Percentiles rank a stretch among this genome's conserved stretches.
Conservation (phyloP, 805 yeast genomes). For the Jamesozyma piceae region DNA sequence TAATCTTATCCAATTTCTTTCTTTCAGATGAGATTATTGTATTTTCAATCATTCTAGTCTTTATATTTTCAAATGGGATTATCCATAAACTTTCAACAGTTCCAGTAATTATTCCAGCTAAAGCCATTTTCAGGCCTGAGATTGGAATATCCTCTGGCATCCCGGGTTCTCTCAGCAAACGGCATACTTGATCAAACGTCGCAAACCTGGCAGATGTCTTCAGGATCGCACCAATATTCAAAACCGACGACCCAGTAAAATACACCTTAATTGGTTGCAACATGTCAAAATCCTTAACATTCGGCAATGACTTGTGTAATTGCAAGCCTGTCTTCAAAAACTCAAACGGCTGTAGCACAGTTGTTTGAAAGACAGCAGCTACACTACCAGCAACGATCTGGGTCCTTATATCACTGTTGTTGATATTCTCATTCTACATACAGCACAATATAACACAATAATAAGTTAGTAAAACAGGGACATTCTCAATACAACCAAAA, state of each 20-base stretch:
- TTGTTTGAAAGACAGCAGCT: slow-evolving; percentile 55
- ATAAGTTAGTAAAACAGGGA: too few relatives aligned
- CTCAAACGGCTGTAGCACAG: slow-evolving; percentile 64
- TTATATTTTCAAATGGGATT: slow-evolving; percentile 85
- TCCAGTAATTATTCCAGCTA: slow-evolving; percentile 82
- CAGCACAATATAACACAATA: too few relatives aligned
- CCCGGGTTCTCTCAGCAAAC: slow-evolving; percentile 39
- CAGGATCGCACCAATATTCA: slow-evolving; percentile 62
- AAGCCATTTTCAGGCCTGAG: slow-evolving; percentile 69
- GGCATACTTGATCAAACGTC: slow-evolving; percentile 65
- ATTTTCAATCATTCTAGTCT: slow-evolving; percentile 72
- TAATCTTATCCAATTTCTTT: background rate
- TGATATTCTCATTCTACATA: background rate
- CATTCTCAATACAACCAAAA: too few relatives aligned
- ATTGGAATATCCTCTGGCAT: slow-evolving; percentile 50
- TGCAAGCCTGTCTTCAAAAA: slow-evolving; percentile 58
- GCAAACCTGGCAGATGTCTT: slow-evolving; percentile 69
- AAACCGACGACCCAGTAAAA: slow-evolving; percentile 60
- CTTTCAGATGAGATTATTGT: slow-evolving; percentile 29
- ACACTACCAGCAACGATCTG: slow-evolving; percentile 30
- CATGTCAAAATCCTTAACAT: slow-evolving; percentile 3
- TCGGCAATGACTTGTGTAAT: slow-evolving; percentile 36
- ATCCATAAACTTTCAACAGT: slow-evolving; percentile 71
- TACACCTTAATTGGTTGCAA: slow-evolving; percentile 25
- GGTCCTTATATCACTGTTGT: background rate